These are phyloP conservation scores for Ceratobasidium theobromae DNA, from an alignment of 1,284 basidiomycete species.

Conservation along the genomic window DNA sequence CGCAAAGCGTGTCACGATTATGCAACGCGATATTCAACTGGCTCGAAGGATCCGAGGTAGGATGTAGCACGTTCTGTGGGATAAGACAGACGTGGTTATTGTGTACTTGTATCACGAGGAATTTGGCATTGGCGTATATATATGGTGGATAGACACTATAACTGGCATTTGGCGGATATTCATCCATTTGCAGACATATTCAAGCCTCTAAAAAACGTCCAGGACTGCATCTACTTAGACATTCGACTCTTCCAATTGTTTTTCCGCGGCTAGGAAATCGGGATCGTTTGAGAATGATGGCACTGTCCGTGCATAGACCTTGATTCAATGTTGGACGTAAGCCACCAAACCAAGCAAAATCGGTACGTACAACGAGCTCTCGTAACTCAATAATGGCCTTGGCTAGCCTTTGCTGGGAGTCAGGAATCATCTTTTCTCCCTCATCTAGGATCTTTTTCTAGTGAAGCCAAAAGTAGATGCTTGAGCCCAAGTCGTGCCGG, in stretches of 20 bases:
- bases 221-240: conserved; percentile 30
- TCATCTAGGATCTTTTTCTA: conserved; percentile 76
- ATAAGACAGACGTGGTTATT: conserved; percentile 1
- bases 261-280: conserved; percentile 61
- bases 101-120: conserved; percentile 15
- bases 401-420: conserved; percentile 62
- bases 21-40: conserved; percentile 96
- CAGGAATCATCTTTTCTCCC: conserved; percentile 76
- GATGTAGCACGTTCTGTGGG: conserved; percentile 40
- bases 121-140: conserved; percentile 3
- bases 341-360: conserved; percentile 21
- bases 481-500: neutral
- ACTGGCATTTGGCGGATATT: neutral
- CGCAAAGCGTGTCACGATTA: conserved; percentile 97
- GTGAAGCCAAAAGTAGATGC: neutral
- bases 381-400: conserved; percentile 64
- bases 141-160: neutral
- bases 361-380: conserved; percentile 65
- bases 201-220: neutral
- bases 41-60: conserved; percentile 88
- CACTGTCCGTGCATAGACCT: conserved; percentile 56
- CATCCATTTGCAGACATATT: neutral
- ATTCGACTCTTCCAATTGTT: conserved; percentile 54
- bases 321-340: neutral
- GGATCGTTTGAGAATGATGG: conserved; percentile 53